Base-by-base conservation (phyloP, 1,284 basidiomycete species). In the Neolentinus lepideus region DNA sequence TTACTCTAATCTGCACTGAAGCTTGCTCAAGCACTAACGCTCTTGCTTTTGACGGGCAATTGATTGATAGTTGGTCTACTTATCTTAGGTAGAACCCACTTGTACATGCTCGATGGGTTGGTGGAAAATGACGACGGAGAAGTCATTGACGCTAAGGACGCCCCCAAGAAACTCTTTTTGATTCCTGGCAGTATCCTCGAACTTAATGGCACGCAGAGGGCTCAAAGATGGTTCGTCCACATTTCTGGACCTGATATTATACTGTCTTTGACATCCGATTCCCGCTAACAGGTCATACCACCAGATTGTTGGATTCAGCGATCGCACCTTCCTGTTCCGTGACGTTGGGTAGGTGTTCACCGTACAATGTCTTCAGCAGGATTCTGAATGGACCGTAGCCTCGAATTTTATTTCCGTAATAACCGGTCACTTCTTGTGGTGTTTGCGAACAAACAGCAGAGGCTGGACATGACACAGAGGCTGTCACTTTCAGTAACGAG, bases 41-140 rank as follows among this genome's bases (percentile, higher is more conserved):
- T 54, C 26, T 33, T 38, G 24, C 14, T 50, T 21, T 22, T 47
- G 24, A 8, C 45, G 45, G 33, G 12, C 8, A 24, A 26, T 10
- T 45, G 19, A 43, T n/a, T 3, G 19, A 52, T 64, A 88, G 92
- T 93, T 56, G 92, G 94, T 1, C 75, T 98, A 8, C 75, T 97
- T 24, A 94, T 98, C 52, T 79, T 94, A 25, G 94, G 94, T 16
- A 79, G 80, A 53, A 86, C 83, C 2, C 90, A 94, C 64, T 70
- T 98, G 6, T 98, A 98, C 64, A 88, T 98, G 74, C 75, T 98
- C 14, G 94, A 98, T 64, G 94, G 94, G 4, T 76, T 97, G n/a
- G 88, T 96, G 14, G 90, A 96, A 67, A 88, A 85, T 54, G 82
- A 88, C 9, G 83, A 87, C 47, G 94, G 93, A 0, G 94, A 96